These are phyloP conservation scores for Fusarium armeniacum DNA, from an alignment of 2,329 filamentous ascomycete species.

Conservation along the genomic window DNA sequence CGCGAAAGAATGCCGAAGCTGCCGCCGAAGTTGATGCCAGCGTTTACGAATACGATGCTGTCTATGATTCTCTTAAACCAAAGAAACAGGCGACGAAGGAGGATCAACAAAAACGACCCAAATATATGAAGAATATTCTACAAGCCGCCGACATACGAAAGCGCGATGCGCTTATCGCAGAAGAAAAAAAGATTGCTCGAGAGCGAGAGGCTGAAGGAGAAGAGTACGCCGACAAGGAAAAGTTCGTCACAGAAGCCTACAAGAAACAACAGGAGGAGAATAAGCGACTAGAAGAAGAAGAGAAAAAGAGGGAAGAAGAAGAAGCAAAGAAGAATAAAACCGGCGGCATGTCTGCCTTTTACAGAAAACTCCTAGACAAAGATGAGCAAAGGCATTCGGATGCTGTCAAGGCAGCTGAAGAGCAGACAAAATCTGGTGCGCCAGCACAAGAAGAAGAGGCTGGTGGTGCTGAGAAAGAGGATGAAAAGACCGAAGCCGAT, in stretches of 20 bases:
- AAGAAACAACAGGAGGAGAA: conserved; percentile 86
- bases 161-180: conserved; percentile 81
- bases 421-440: conserved; percentile 61
- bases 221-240: conserved; percentile 85
- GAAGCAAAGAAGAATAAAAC: conserved; percentile 73
- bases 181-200: conserved; percentile 83
- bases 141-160: conserved; percentile 82
- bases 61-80: conserved; percentile 82
- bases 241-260: conserved; percentile 87
- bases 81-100: conserved; percentile 70
- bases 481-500: conserved; percentile 72
- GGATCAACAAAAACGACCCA: conserved; percentile 73
- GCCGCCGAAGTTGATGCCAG: conserved; percentile 77
- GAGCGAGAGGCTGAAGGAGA: conserved; percentile 86
- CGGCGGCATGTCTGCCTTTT: conserved; percentile 83
- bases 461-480: conserved; percentile 66
- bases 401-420: conserved; percentile 75
- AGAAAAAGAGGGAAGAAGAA: conserved; percentile 74
- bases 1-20: conserved; percentile 73
- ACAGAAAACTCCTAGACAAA: conserved; percentile 78
- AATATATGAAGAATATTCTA: conserved; percentile 83
- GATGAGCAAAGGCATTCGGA: conserved; percentile 79
- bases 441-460: conserved; percentile 52
- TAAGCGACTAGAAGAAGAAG: conserved; percentile 76
- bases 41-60: conserved; percentile 88